These are phyloP conservation scores for Quercus phellos DNA, from an alignment of 331 rosid species.

Conservation along the genomic window DNA sequence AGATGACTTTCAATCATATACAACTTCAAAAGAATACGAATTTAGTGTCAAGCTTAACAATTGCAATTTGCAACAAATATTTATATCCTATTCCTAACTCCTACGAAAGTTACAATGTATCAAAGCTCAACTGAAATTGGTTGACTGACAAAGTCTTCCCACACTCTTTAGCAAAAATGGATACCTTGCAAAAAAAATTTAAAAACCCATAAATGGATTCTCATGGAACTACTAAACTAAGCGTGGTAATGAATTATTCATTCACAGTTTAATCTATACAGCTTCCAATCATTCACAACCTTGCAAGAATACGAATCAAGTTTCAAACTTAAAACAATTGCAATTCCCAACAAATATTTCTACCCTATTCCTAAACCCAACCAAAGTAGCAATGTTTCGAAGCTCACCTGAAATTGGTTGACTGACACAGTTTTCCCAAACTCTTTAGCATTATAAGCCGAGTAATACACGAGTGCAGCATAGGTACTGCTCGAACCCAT, in stretches of 20 bases:
- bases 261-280: not conserved
- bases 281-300: not conserved
- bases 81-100: not conserved
- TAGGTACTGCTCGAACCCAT: slow-evolving; percentile 93
- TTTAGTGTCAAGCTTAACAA: not conserved
- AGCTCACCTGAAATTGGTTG: slow-evolving; percentile 87
- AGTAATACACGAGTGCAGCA: slow-evolving; percentile 80
- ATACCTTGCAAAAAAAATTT: too few relatives aligned
- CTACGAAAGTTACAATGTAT: not conserved
- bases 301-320: not conserved
- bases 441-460: slow-evolving; percentile 73
- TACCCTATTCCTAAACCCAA: not conserved
- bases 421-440: slow-evolving; percentile 68
- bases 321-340: not conserved
- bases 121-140: slow-evolving; percentile 71
- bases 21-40: not conserved
- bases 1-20: not conserved
- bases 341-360: not conserved
- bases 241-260: too few relatives aligned
- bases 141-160: slow-evolving; percentile 77
- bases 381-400: not conserved
- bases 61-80: not conserved
- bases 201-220: not conserved
- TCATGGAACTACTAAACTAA: not conserved
- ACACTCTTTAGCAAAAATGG: slow-evolving; percentile 46